Percentiles rank a stretch among this genome's conserved stretches.
Conservation (phyloP, 2,329 filamentous ascomycete species). For the Ophiognomonia clavigignenti-juglandacearum region DNA sequence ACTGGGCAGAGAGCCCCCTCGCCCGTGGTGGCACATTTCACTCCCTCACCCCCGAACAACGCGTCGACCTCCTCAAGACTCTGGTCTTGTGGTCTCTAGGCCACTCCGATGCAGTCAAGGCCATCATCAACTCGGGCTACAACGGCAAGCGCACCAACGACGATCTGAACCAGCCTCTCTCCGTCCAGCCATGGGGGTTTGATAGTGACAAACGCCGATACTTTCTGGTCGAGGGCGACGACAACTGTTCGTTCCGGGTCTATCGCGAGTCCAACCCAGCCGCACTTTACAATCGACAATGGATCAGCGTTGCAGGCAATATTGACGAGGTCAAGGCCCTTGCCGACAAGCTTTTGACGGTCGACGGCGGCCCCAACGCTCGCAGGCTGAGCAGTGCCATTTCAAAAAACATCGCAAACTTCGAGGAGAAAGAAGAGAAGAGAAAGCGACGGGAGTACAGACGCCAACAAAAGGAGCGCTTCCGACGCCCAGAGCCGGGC, state of each 20-base stretch:
- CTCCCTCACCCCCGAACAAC: conserved; percentile 73
- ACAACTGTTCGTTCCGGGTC: conserved; percentile 89
- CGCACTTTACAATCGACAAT: conserved; percentile 64
- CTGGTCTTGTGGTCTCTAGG: conserved; percentile 85
- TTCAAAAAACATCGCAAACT: conserved; percentile 72
- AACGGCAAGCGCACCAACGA: conserved; percentile 80
- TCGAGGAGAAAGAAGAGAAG: conserved; percentile 96
- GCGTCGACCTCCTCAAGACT: conserved; percentile 77
- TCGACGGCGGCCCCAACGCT: conserved; percentile 77
- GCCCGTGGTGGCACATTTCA: conserved; percentile 76
- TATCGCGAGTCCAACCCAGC: conserved; percentile 90
- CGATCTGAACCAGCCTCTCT: conserved; percentile 75
- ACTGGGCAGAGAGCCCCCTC: conserved; percentile 83
- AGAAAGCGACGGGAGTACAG: conserved; percentile 90
- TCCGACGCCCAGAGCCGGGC: conserved; percentile 79
- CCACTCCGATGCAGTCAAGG: conserved; percentile 77
- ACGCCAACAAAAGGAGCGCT: conserved; percentile 77
- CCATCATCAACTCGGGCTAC: conserved; percentile 81
- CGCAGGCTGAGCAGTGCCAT: conserved; percentile 76
- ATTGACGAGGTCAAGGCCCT: conserved; percentile 80
- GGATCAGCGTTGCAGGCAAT: conserved; percentile 87
- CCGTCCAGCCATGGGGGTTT: conserved; percentile 73
- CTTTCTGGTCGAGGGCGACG: conserved; percentile 87
- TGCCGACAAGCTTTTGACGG: conserved; percentile 68
- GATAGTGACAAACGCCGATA: conserved; percentile 89